These are phyloP conservation scores for Elsinoe fawcettii DNA, from an alignment of 2,329 filamentous ascomycete genomes.

Conservation along the genomic window DNA sequence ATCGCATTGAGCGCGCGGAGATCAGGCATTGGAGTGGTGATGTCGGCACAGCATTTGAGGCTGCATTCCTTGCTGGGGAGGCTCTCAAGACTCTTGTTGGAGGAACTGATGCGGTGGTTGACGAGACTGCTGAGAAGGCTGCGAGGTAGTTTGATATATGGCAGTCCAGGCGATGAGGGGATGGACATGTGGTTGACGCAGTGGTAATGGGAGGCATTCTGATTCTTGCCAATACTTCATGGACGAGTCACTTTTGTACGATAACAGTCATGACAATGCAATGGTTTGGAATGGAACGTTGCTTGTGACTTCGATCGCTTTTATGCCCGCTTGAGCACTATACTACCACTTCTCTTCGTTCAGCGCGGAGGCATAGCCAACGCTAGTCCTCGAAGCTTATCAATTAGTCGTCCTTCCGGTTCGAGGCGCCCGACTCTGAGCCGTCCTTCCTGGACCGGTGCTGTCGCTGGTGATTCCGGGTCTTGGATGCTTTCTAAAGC, in stretches of 20 bases:
- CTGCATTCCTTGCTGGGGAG: not conserved
- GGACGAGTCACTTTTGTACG: not conserved
- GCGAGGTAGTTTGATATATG: not conserved
- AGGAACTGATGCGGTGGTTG: not conserved
- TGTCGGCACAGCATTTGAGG: not conserved
- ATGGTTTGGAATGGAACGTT: not conserved
- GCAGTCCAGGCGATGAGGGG: not conserved
- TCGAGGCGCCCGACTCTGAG: too few relatives aligned
- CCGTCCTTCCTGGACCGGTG: too few relatives aligned
- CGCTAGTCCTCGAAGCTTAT: too few relatives aligned
- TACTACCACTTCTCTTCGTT: too few relatives aligned
- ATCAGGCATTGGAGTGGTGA: not conserved
- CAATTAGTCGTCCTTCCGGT: too few relatives aligned
- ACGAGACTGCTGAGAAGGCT: not conserved
- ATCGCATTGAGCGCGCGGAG: not conserved
- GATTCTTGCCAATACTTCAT: constrained; percentile 1
- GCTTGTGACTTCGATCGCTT: not conserved
- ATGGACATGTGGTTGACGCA: not conserved
- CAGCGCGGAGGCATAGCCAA: too few relatives aligned
- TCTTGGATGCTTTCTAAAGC: too few relatives aligned
- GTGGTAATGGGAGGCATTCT: not conserved
- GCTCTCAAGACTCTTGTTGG: not conserved
- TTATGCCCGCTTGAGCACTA: too few relatives aligned
- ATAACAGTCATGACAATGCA: not conserved
- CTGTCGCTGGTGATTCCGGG: too few relatives aligned